Conservation (phyloP, 2,329 filamentous ascomycete genomes). For the Xylaria arbuscula region DNA sequence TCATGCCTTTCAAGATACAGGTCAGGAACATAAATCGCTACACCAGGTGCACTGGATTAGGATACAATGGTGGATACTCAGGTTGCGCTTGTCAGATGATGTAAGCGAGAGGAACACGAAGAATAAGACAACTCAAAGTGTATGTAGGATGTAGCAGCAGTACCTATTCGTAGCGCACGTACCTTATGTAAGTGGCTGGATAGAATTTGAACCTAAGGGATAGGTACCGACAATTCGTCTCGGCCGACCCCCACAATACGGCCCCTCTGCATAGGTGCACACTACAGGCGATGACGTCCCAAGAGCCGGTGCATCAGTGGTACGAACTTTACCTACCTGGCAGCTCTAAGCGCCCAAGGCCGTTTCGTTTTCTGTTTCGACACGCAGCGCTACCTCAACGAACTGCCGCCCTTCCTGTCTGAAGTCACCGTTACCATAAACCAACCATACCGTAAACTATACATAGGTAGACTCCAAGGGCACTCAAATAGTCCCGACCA, state of each 20-base stretch:
- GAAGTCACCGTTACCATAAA: conserved; percentile 8
- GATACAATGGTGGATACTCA: not conserved
- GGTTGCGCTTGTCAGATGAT: not conserved
- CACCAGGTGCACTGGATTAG: too few species aligned
- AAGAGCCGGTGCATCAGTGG: conserved; percentile 7
- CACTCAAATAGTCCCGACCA: not conserved
- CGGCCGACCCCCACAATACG: conserved; percentile 3
- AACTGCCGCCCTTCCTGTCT: conserved; percentile 10
- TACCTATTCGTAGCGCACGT: too few species aligned
- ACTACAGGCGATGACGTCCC: conserved; percentile 23
- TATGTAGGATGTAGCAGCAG: not conserved
- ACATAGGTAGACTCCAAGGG: not conserved
- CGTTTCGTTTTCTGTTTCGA: conserved; percentile 1
- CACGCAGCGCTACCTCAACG: not conserved
- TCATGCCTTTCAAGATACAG: too few species aligned
- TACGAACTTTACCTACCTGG: conserved; percentile 9
- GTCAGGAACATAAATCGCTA: too few species aligned
- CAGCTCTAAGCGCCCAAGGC: conserved; percentile 28
- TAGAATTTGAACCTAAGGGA: not conserved
- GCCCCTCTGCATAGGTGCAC: conserved; percentile 9
- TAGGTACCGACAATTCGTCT: not conserved
- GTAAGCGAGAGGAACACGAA: not conserved
- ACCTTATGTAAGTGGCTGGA: not conserved
- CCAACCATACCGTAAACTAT: not conserved
- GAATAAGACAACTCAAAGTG: not conserved